Evolutionary conservation across 169 alveolate genomes (phyloP), one percentile per base, ranked within the genome.

Genomic region (Eimeria praecox): DNA sequence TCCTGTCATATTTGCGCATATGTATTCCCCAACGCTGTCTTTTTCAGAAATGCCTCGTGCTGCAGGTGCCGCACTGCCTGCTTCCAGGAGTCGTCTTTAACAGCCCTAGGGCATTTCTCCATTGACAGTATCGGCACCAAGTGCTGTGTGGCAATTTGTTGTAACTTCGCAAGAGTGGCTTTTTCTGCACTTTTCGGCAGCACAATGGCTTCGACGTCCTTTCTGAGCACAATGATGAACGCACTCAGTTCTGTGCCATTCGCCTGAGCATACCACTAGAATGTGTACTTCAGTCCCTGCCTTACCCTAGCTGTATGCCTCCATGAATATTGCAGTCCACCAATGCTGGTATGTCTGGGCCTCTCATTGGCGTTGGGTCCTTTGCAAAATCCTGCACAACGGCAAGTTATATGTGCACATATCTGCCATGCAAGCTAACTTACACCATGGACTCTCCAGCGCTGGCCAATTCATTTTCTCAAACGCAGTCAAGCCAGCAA

Each of bases 291-390:
- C 40, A 22, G 44, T 44, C n/a, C 12, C 64, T 16, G 88, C 69
- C 88, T 78, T 33, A 83, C 91, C 91, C 91, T 27, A 83, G 77
- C 54, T 54, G 52, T 49, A 83, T 54, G 1, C 54, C 91, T 30
- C 91, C 91, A 33, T 83, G 91, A 40, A 83, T 56, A 77, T 83
- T 83, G 91, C 91, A 83, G 77, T 83, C 91, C 71, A 83, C 54
- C 91, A 83, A 22, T 54, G 77, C 75, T 30, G 91, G 30, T 52
- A 35, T 83, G 71, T 83, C 91, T 54, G 77, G 38, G 40, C 77
- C 91, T 83, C 3, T 83, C 54, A 2, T 35, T 54, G 91, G 14
- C 49, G 91, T 46, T 3, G 91, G 91, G 3, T 83, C n/a, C 52
- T 5, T 30, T 2, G 91, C 91, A 83, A 83, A 56, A 38, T 75